Conservation (phyloP, 441 rosid species). For the Adansonia madagascariensis region DNA sequence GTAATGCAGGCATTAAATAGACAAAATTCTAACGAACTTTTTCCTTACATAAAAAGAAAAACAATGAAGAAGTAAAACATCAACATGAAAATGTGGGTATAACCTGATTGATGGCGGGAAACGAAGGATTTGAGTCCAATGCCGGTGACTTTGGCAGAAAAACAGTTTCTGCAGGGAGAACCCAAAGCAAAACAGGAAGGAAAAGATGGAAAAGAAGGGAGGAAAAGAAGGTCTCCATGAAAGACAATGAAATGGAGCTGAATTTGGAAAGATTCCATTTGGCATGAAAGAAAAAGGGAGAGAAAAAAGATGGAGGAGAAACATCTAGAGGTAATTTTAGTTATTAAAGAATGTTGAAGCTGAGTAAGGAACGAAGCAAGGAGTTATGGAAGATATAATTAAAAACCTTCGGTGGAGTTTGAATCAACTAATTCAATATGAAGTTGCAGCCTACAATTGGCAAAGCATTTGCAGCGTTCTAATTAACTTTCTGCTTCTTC, state of each 20-base stretch:
- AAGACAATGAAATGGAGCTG: constrained; percentile 16
- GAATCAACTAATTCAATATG: not conserved
- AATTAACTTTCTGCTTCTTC: not conserved
- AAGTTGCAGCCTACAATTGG: not conserved
- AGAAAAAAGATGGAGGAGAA: not conserved
- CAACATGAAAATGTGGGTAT: not conserved
- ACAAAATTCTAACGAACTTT: too few relatives aligned
- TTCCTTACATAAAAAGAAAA: not conserved
- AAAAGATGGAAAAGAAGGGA: constrained; percentile 19
- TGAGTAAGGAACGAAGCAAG: constrained; percentile 15
- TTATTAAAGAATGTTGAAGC: constrained; percentile 12
- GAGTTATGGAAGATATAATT: constrained; percentile 17
- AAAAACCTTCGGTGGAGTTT: not conserved
- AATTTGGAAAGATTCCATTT: constrained; percentile 27
- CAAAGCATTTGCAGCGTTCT: not conserved
- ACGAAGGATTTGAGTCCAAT: constrained; percentile 17
- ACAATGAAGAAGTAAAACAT: not conserved
- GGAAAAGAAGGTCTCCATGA: constrained; percentile 24
- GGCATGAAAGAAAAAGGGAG: constrained; percentile 9
- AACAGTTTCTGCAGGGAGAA: constrained; percentile 20
- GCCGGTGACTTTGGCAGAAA: constrained; percentile 13
- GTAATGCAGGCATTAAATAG: too few relatives aligned
- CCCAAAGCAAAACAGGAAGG: constrained; percentile 20
- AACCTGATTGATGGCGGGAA: constrained; percentile 29
- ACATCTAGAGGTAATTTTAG: not conserved